A percentile compares a stretch with the other conserved stretches of the same genome.
These are phyloP conservation scores for Tetrahymena elliotti DNA, from an alignment of 73 alveolate species.

Conservation along the genomic window DNA sequence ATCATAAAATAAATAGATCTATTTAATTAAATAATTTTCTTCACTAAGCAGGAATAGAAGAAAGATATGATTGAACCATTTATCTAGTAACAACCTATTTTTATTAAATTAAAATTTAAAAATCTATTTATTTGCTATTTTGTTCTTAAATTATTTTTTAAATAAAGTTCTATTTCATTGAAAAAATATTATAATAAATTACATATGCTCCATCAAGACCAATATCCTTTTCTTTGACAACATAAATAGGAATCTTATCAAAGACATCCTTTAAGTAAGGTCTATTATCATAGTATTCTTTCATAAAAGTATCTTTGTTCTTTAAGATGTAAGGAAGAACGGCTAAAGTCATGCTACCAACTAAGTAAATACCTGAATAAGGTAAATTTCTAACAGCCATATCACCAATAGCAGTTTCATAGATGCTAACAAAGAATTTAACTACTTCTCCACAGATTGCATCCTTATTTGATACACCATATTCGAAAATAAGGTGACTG, in stretches of 20 bases:
- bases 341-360: constrained; percentile 28
- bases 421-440: constrained; percentile 16
- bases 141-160: neutral
- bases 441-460: constrained; percentile 19
- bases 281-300: constrained; percentile 9
- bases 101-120: neutral
- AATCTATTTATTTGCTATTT: neutral
- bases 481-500: neutral
- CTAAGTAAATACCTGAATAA: constrained; percentile 25
- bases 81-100: neutral
- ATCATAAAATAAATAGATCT: neutral
- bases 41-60: neutral
- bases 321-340: constrained; percentile 7
- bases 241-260: constrained; percentile 37
- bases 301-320: neutral
- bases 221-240: constrained; percentile 10
- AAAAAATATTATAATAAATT: neutral
- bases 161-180: no score
- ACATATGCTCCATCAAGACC: constrained; percentile 26
- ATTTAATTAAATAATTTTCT: neutral
- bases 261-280: neutral
- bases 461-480: constrained; percentile 17
- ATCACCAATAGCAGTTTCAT: constrained; percentile 42
- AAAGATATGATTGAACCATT: neutral
- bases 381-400: constrained; percentile 23